phyloP scores from a whole-genome alignment of 305 asterid species.

The Solanum aculeatissimum region DNA sequence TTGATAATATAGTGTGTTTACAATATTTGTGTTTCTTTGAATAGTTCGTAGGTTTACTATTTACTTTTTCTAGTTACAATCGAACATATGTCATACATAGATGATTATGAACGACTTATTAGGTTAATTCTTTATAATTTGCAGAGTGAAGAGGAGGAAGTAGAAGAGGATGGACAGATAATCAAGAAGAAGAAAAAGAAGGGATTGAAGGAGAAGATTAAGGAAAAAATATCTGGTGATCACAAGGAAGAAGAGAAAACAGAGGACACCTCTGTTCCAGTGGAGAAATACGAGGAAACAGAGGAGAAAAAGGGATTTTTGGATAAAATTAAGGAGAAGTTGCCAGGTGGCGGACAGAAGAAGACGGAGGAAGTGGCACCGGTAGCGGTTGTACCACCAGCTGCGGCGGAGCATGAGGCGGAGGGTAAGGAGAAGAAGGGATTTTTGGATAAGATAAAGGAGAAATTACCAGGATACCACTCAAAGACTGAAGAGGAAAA shows the following conservation, averaged over 20 bases:
- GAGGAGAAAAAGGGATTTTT: slow-evolving; percentile 73
- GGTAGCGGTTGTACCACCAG: slow-evolving; percentile 5
- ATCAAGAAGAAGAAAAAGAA: slow-evolving; percentile 63
- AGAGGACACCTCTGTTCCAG: slow-evolving; percentile 20
- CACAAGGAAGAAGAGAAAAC: slow-evolving; percentile 20
- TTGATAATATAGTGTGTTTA: neutral
- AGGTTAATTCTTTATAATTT: neutral
- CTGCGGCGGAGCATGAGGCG: slow-evolving; percentile 9
- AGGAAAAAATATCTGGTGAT: slow-evolving; percentile 27
- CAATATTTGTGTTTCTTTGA: neutral
- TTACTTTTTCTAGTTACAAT: neutral
- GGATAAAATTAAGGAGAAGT: slow-evolving; percentile 72
- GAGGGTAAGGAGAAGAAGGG: slow-evolving; percentile 73
- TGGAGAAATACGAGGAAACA: slow-evolving; percentile 42
- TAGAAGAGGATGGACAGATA: slow-evolving; percentile 23
- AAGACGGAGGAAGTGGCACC: slow-evolving; percentile 25
- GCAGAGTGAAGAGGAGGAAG: slow-evolving; percentile 79
- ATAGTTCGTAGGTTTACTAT: neutral
- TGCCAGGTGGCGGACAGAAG: slow-evolving; percentile 60
- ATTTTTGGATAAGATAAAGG: slow-evolving; percentile 82
- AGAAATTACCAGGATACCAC: slow-evolving; percentile 80
- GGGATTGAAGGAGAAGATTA: slow-evolving; percentile 44
- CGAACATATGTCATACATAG: no score
- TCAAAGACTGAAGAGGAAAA: slow-evolving; percentile 56
- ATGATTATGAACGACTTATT: no score